Base-by-base conservation (phyloP, 805 yeast species). In the Candida chauliodis region DNA sequence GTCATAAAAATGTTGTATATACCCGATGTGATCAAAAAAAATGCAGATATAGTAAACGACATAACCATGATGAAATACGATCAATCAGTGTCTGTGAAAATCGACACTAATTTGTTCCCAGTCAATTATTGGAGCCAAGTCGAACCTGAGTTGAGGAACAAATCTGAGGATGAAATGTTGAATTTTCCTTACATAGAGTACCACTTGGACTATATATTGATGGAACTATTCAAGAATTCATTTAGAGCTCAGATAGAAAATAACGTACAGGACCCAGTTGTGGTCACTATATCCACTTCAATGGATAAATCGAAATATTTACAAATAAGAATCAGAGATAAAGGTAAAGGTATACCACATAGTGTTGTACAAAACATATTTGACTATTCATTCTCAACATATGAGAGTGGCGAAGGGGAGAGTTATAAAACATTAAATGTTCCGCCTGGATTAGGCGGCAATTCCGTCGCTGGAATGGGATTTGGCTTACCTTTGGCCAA, bases 391-490 rank as follows among this genome's bases (percentile, higher is more conserved):
- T 91, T 84, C 60, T 75, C 95, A 1, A 87, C 96, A 0, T 89
- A 80, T 43, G 80, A 79, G 34, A 53, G 69, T 0, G 68, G 71
- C 15, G 83, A 78, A 41, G 79, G 78, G 4, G 84, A 76, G 10
- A 69, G 76, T 27, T 75, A 73, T 50, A 74, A 75, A 50, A 79
- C 85, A 0, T 59, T 80, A 40, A 83, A 84, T 50, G 76, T 76
- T 20, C 80, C 84, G 23, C 90, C 89, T 0, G 90, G 89, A 2
- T 71, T 73, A 17, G 82, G 82, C 1, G 83, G 85, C 1, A 75
- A 75, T 50, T 66, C 74, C 7, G 78, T 91, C 24, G 96, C 97
- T 0, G 99, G 99, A 0, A 84, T 93, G 85, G 98, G 98, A 0
- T 91, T 88, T 55, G 99, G 99, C 0, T 61, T 91, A 39, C 98